A percentile compares a stretch with the other conserved stretches of the same genome.
These are phyloP conservation scores for Hemileccinum impolitum DNA, from an alignment of 768 basidiomycete species.

Conservation along the genomic window DNA sequence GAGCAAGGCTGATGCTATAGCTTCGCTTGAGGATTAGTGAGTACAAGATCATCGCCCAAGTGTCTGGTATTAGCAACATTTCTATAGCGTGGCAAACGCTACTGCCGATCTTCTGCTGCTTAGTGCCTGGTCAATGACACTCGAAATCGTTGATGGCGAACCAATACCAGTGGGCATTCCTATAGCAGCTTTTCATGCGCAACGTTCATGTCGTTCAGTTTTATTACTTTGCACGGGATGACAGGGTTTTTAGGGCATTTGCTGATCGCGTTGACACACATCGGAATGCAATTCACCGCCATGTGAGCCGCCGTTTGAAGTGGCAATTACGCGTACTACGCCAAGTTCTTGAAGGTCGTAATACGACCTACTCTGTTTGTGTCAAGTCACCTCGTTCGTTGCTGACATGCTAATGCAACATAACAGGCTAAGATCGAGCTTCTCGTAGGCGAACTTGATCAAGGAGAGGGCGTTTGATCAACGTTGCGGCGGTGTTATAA, in stretches of 20 bases:
- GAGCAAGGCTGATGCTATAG: constrained; percentile 72
- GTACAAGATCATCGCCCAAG: constrained; percentile 26
- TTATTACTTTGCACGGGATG: constrained; percentile 94
- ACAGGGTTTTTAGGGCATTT: constrained; percentile 76
- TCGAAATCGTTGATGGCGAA: constrained; percentile 57
- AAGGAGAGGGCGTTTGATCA: constrained; percentile 49
- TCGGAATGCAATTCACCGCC: constrained; percentile 44
- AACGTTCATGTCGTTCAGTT: constrained; percentile 35
- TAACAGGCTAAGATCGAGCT: constrained; percentile 61
- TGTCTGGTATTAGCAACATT: constrained; percentile 1
- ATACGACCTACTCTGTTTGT: constrained; percentile 62
- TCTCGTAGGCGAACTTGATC: constrained; percentile 60
- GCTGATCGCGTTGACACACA: constrained; percentile 37
- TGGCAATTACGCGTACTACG: constrained; percentile 68
- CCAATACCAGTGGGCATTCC: constrained; percentile 61
- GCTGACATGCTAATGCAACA: constrained; percentile 5
- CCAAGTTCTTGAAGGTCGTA: constrained; percentile 62
- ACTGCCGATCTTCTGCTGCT: constrained; percentile 81
- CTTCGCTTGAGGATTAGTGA: constrained; percentile 87
- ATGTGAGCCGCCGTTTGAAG: constrained; percentile 54
- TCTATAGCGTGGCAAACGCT: constrained; percentile 77
- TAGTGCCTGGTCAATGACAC: constrained; percentile 70
- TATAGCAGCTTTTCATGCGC: background rate
- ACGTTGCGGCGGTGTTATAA: background rate
- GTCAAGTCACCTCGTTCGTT: background rate